A percentile compares a stretch with the other conserved stretches of the same genome.
Evolutionary conservation across 1,284 basidiomycete genomes (phyloP).

Genomic region (Cryptococcus amylolentus): DNA sequence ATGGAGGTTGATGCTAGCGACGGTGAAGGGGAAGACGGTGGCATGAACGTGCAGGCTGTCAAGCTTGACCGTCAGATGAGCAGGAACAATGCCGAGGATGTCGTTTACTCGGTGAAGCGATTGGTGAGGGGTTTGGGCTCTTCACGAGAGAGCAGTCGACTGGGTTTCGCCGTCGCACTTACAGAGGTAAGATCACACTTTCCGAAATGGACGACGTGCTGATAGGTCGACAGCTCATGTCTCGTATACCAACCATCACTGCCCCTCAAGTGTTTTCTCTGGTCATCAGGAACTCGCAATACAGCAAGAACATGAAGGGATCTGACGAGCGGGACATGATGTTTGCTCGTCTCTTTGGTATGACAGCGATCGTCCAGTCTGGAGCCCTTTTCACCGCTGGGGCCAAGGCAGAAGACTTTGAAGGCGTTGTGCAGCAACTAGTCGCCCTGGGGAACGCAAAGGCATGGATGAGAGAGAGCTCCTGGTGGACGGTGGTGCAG

Average conservation of each 20-base stretch:
- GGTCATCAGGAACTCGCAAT: constrained; percentile 65
- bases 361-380: constrained; percentile 76
- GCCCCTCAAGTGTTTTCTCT: constrained; percentile 71
- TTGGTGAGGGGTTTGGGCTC: constrained; percentile 83
- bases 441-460: constrained; percentile 73
- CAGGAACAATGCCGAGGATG: constrained; percentile 73
- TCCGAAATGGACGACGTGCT: background rate
- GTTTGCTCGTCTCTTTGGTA: constrained; percentile 88
- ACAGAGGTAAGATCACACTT: constrained; percentile 67
- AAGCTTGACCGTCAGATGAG: constrained; percentile 51
- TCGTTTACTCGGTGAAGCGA: constrained; percentile 80
- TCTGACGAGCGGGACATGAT: constrained; percentile 88
- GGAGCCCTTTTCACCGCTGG: constrained; percentile 66
- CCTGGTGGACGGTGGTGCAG: constrained; percentile 76
- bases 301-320: constrained; percentile 70
- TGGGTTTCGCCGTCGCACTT: constrained; percentile 92
- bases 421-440: constrained; percentile 63
- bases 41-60: constrained; percentile 50
- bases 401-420: constrained; percentile 60
- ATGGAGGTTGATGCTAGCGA: constrained; percentile 49
- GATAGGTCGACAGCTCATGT: constrained; percentile 61
- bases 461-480: constrained; percentile 86
- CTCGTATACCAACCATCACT: constrained; percentile 72
- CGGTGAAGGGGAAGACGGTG: constrained; percentile 51
- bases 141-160: constrained; percentile 83